Evolutionary conservation across 2,329 filamentous ascomycete species (phyloP).

Genomic region (Arthrobotrys iridis): DNA sequence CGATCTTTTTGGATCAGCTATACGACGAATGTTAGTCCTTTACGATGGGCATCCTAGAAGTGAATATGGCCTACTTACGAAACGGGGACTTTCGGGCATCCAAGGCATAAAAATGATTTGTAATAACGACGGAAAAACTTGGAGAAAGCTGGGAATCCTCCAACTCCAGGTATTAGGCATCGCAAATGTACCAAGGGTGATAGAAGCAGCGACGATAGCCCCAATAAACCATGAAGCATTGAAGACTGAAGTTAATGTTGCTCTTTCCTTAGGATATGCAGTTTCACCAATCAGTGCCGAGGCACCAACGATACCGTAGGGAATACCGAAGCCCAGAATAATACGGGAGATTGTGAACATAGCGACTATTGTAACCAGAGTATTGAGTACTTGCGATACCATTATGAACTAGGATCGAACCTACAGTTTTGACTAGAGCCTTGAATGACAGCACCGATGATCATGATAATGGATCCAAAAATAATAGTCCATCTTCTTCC

Average conservation of each 20-base stretch:
- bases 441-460: slow-evolving; percentile 69
- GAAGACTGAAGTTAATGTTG: slow-evolving; percentile 70
- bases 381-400: not conserved
- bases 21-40: slow-evolving; percentile 32
- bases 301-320: slow-evolving; percentile 70
- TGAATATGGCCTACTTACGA: not conserved
- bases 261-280: slow-evolving; percentile 70
- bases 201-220: slow-evolving; percentile 65
- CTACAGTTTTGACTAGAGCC: slow-evolving; percentile 65
- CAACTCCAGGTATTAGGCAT: slow-evolving; percentile 62
- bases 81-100: slow-evolving; percentile 48
- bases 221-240: slow-evolving; percentile 71
- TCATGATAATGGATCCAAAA: slow-evolving; percentile 67
- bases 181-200: slow-evolving; percentile 65
- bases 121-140: slow-evolving; percentile 60
- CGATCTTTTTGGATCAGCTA: slow-evolving; percentile 58
- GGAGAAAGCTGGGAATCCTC: slow-evolving; percentile 64
- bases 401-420: slow-evolving; percentile 53
- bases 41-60: not conserved
- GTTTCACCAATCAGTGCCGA: slow-evolving; percentile 71
- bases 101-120: slow-evolving; percentile 58
- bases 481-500: slow-evolving; percentile 70
- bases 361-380: slow-evolving; percentile 60
- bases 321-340: slow-evolving; percentile 71
- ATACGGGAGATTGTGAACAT: slow-evolving; percentile 72